phyloP scores from a whole-genome alignment of 306 rosid genomes.

The Sicyos baderoa region DNA sequence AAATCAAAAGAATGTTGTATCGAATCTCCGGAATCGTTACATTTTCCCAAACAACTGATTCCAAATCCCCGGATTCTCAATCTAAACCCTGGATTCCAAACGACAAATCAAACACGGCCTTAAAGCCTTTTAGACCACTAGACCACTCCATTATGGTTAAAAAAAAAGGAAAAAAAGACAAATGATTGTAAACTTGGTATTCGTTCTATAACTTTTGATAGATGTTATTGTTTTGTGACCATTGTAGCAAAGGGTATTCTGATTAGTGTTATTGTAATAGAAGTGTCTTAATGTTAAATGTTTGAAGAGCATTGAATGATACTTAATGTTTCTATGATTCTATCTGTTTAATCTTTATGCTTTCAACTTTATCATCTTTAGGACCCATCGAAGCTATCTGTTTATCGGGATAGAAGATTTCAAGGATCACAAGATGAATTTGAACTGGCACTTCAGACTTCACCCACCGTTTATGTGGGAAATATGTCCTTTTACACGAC shows the following conservation, averaged over 20 bases:
- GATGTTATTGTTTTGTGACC: neutral
- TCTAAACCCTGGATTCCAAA: no score
- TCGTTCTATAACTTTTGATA: neutral
- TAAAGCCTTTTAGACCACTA: neutral
- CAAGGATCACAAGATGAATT: constrained; percentile 79
- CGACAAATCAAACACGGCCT: no score
- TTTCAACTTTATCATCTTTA: constrained; percentile 17
- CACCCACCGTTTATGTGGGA: no score
- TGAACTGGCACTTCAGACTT: constrained; percentile 58
- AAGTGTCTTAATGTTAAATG: neutral
- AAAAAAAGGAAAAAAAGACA: no score
- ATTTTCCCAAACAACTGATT: no score
- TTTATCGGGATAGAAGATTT: constrained; percentile 82
- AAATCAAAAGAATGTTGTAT: no score
- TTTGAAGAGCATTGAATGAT: neutral
- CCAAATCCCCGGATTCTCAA: no score
- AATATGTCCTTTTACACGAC: no score
- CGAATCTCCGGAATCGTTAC: no score
- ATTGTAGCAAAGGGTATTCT: neutral
- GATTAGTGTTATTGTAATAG: neutral
- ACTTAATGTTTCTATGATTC: neutral
- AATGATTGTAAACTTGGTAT: neutral
- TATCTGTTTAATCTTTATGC: neutral
- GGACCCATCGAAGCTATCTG: constrained; percentile 77
- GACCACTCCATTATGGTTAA: neutral